Conservation (phyloP, 768 basidiomycete species). For the Termitomyces sp. region DNA sequence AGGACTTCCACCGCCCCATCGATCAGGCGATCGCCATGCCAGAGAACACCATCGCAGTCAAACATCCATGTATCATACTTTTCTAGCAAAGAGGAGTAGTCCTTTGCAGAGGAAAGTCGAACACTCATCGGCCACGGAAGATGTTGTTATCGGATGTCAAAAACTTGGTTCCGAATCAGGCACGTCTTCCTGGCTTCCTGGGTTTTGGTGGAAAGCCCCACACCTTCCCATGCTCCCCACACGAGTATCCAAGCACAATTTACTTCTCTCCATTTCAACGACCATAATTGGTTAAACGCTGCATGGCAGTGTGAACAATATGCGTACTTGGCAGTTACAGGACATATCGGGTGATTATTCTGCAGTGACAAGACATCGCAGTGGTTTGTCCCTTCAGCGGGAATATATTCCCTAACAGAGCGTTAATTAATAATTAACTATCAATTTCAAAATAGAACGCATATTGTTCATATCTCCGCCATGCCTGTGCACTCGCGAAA, state of each 20-base stretch:
- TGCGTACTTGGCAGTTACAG: neutral
- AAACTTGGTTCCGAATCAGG: neutral
- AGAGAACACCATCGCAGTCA: conserved; percentile 95
- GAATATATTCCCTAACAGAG: neutral
- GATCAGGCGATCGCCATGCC: conserved; percentile 78
- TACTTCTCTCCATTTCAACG: neutral
- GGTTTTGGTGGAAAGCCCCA: neutral
- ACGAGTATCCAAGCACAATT: neutral
- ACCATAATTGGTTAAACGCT: neutral
- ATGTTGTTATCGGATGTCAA: neutral
- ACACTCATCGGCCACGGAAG: conserved; percentile 20
- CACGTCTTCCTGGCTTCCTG: neutral
- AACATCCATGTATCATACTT: conserved; percentile 93
- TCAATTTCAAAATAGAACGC: neutral
- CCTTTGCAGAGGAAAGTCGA: conserved; percentile 33
- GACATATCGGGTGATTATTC: neutral
- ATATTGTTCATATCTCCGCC: neutral
- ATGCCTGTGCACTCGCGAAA: neutral
- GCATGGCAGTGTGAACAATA: neutral
- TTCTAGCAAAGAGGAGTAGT: conserved; percentile 46
- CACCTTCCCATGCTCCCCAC: neutral
- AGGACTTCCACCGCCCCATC: conserved; percentile 78
- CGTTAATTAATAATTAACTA: neutral
- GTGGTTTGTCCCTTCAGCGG: neutral
- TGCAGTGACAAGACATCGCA: neutral